phyloP scores from a whole-genome alignment of 1,284 basidiomycete species.

The Vanrija sp. region DNA sequence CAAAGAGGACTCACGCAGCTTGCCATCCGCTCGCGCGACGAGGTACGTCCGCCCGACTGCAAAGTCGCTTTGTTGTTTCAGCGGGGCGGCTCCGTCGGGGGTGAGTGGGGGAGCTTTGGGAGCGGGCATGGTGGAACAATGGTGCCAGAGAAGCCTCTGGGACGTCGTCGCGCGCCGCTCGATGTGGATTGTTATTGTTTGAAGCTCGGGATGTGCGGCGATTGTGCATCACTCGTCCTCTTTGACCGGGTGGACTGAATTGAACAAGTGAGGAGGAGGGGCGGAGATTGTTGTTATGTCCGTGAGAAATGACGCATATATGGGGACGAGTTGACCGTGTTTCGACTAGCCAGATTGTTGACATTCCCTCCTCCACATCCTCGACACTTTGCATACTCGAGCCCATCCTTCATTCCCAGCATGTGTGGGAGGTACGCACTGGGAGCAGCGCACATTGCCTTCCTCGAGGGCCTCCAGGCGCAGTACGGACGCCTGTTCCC shows the following conservation, averaged over 20 bases:
- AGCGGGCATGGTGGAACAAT: neutral
- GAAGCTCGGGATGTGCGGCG: too few species aligned
- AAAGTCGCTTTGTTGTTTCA: constrained; percentile 1
- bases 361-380: neutral
- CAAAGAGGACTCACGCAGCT: constrained; percentile 7
- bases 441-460: constrained; percentile 26
- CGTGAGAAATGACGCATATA: too few species aligned
- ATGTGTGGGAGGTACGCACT: constrained; percentile 45
- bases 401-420: neutral
- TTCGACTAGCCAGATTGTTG: neutral
- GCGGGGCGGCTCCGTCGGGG: neutral
- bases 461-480: constrained; percentile 12
- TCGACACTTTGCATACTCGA: neutral
- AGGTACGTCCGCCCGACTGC: constrained; percentile 16
- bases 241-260: too few species aligned
- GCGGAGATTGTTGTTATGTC: too few species aligned
- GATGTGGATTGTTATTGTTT: too few species aligned
- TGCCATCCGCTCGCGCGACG: constrained; percentile 13
- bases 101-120: neutral
- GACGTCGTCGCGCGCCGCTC: too few species aligned
- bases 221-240: too few species aligned
- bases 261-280: too few species aligned
- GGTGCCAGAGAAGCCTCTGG: too few species aligned
- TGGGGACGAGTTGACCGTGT: too few species aligned
- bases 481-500: constrained; percentile 17